Conservation (phyloP, 345 rosid species). For the Jatropha curcas region DNA sequence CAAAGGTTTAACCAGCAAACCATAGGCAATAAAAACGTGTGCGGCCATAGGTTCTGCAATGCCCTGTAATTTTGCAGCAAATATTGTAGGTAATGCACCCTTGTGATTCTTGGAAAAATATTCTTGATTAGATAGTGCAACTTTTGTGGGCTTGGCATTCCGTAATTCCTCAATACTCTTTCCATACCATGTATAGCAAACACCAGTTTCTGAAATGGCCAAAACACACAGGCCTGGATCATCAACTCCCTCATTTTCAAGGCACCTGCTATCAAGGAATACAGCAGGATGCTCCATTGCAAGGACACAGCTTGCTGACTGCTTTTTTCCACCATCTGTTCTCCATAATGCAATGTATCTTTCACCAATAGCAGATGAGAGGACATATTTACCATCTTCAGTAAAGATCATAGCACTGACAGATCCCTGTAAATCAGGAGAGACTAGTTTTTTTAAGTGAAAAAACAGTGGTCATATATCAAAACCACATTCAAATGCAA, state of each 20-base stretch:
- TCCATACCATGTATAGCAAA: conserved; percentile 86
- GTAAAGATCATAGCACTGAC: conserved; percentile 73
- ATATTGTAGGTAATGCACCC: conserved; percentile 51
- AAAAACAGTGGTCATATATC: conserved; percentile 5
- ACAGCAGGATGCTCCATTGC: conserved; percentile 96
- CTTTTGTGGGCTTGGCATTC: conserved; percentile 64
- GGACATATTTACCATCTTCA: conserved; percentile 72
- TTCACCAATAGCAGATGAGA: conserved; percentile 81
- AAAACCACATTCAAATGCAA: conserved; percentile 5
- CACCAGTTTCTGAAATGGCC: conserved; percentile 84
- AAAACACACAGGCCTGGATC: conserved; percentile 55
- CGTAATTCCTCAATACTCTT: conserved; percentile 60
- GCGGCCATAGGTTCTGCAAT: conserved; percentile 52
- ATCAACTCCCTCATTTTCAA: conserved; percentile 39
- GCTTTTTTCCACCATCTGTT: conserved; percentile 65
- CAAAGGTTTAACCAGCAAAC: conserved; percentile 76
- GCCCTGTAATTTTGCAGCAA: conserved; percentile 84
- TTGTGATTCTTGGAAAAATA: conserved; percentile 38
- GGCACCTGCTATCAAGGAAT: conserved; percentile 62
- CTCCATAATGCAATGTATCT: conserved; percentile 82
- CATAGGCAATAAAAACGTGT: conserved; percentile 67
- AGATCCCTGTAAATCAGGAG: conserved; percentile 52
- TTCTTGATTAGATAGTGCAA: conserved; percentile 54
- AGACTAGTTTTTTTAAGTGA: conserved; percentile 16
- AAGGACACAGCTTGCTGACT: conserved; percentile 88